phyloP scores from a whole-genome alignment of 225 moss, liverwort and hornwort genomes.

The Physcomitrellopsis africana region DNA sequence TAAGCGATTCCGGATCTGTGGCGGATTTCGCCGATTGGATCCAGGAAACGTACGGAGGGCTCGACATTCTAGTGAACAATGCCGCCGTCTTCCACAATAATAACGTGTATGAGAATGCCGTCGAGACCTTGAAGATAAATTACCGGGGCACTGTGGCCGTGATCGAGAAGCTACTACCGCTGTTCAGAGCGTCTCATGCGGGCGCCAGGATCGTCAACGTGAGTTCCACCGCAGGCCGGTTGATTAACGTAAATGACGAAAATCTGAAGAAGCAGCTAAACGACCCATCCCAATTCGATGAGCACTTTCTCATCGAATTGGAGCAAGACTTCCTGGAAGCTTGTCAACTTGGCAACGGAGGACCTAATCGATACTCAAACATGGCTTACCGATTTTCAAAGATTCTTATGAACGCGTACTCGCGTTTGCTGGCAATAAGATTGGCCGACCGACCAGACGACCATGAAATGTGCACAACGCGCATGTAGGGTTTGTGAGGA shows the following conservation, averaged over 20 bases:
- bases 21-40: slow-evolving; percentile 49
- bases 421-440: slow-evolving; percentile 11
- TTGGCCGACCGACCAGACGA: background rate
- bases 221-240: slow-evolving; percentile 37
- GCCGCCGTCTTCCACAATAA: slow-evolving; percentile 33
- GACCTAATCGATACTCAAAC: slow-evolving; percentile 1
- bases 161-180: slow-evolving; percentile 39
- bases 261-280: slow-evolving; percentile 36
- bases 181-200: slow-evolving; percentile 35
- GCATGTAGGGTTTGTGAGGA: slow-evolving; percentile 22
- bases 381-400: slow-evolving; percentile 30
- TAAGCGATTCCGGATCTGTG: slow-evolving; percentile 34
- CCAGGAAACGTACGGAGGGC: slow-evolving; percentile 38
- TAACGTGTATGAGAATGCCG: slow-evolving; percentile 20
- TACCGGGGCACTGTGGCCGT: slow-evolving; percentile 35
- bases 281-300: slow-evolving; percentile 33
- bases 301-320: slow-evolving; percentile 29
- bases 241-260: slow-evolving; percentile 33
- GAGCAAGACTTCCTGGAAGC: slow-evolving; percentile 44
- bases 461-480: slow-evolving; percentile 3
- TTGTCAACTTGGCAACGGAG: slow-evolving; percentile 28
- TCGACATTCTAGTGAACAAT: slow-evolving; percentile 76
- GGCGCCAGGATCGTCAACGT: slow-evolving; percentile 53
- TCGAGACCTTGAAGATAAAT: slow-evolving; percentile 42
- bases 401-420: background rate